phyloP scores from a whole-genome alignment of 2,329 filamentous ascomycete species.

The Xylariaceae sp. region DNA sequence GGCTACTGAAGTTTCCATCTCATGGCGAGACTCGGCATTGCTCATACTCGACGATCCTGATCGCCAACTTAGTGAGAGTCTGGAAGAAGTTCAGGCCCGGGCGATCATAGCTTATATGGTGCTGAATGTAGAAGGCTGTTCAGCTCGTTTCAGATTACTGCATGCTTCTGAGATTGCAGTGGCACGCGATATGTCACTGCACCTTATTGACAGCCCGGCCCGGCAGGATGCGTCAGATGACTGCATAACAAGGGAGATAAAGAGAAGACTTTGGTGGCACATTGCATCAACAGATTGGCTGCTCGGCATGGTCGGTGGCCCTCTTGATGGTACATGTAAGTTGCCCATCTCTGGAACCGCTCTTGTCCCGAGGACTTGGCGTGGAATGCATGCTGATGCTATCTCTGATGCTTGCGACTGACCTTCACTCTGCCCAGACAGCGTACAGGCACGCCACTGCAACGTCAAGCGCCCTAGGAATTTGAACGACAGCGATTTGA shows the following conservation, averaged over 20 bases:
- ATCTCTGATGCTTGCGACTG: too few species aligned
- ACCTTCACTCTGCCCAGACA: slow-evolving; percentile 9
- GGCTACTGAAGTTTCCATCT: slow-evolving; percentile 14
- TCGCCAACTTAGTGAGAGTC: slow-evolving; percentile 23
- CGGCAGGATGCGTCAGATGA: slow-evolving; percentile 20
- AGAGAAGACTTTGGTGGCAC: slow-evolving; percentile 43
- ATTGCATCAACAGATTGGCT: slow-evolving; percentile 40
- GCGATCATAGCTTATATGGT: slow-evolving; percentile 36
- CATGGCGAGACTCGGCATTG: slow-evolving; percentile 28
- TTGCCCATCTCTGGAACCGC: not conserved
- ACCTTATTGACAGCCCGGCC: slow-evolving; percentile 36
- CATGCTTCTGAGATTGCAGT: slow-evolving; percentile 28
- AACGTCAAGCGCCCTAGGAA: slow-evolving; percentile 36
- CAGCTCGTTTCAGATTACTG: slow-evolving; percentile 30
- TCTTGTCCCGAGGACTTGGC: not conserved
- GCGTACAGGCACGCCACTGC: slow-evolving; percentile 37
- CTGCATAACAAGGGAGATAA: slow-evolving; percentile 32
- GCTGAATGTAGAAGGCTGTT: slow-evolving; percentile 37
- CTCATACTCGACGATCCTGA: slow-evolving; percentile 34
- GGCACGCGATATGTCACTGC: slow-evolving; percentile 34
- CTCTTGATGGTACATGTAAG: slow-evolving; percentile 16
- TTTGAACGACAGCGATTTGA: slow-evolving; percentile 35
- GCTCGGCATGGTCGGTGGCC: slow-evolving; percentile 15
- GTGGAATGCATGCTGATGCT: too few species aligned
- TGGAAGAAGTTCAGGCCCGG: slow-evolving; percentile 37